A percentile compares a stretch with the other conserved stretches of the same genome.
Conservation (phyloP, 257 asterid genomes). For the Primulina huaijiensis region DNA sequence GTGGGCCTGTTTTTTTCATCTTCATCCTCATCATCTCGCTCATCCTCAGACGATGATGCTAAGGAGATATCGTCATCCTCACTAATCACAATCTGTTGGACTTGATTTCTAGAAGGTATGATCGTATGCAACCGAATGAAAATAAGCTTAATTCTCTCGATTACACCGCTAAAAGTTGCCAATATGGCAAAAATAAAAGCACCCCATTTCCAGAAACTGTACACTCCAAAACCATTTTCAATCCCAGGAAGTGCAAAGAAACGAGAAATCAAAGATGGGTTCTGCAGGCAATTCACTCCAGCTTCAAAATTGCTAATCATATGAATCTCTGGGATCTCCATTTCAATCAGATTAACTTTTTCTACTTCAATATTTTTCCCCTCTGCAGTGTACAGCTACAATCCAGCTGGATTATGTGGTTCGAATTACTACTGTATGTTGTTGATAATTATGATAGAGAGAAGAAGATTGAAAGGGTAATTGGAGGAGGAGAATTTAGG, state of each 20-base stretch:
- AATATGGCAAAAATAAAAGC: slow-evolving; percentile 67
- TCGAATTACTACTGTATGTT: background rate
- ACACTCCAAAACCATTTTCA: slow-evolving; percentile 29
- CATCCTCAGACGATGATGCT: slow-evolving; percentile 43
- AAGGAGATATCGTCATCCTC: slow-evolving; percentile 50
- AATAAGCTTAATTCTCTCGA: slow-evolving; percentile 48
- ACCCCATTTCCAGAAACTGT: slow-evolving; percentile 81
- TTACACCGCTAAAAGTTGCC: slow-evolving; percentile 62
- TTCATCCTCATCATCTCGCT: slow-evolving; percentile 33
- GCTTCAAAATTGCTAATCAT: slow-evolving; percentile 67
- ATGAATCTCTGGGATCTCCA: slow-evolving; percentile 69
- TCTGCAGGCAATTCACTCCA: slow-evolving; percentile 67
- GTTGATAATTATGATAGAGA: background rate
- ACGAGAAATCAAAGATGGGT: slow-evolving; percentile 51
- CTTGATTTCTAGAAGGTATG: slow-evolving; percentile 41
- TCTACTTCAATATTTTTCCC: background rate
- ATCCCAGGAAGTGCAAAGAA: slow-evolving; percentile 37
- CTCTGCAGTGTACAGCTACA: slow-evolving; percentile 18
- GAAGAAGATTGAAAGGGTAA: background rate
- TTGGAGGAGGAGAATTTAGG: slow-evolving; percentile 18
- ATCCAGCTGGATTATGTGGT: slow-evolving; percentile 19
- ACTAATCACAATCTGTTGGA: slow-evolving; percentile 46
- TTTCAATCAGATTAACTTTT: background rate
- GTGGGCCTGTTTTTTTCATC: slow-evolving; percentile 29
- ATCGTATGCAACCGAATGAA: slow-evolving; percentile 45